Evolutionary conservation across 768 basidiomycete species (phyloP).

Genomic region (Psilocybe subaeruginosa): DNA sequence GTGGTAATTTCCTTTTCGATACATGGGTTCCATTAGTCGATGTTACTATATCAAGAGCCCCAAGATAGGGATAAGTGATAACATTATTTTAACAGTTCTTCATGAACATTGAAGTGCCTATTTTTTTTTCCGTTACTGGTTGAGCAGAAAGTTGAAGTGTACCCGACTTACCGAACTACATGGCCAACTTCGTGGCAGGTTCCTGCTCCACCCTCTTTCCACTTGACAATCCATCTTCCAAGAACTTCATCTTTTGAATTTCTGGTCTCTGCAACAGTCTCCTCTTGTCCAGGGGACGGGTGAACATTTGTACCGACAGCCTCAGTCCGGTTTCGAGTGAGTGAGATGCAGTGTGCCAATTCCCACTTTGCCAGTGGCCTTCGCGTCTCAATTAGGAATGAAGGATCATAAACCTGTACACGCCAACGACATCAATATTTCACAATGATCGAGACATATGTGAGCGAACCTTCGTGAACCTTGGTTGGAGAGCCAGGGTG

Average conservation of each 20-base stretch:
- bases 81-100: conserved; percentile 28
- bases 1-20: neutral
- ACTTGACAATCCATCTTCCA: conserved; percentile 80
- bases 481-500: conserved; percentile 59
- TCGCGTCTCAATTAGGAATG: conserved; percentile 66
- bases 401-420: conserved; percentile 66
- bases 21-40: neutral
- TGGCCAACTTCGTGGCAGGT: conserved; percentile 65
- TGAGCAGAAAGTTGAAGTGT: neutral
- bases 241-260: conserved; percentile 59
- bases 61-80: neutral
- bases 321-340: conserved; percentile 42
- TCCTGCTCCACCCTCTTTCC: conserved; percentile 69
- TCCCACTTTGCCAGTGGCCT: conserved; percentile 85
- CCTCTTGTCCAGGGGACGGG: conserved; percentile 53
- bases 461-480: conserved; percentile 58
- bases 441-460: neutral
- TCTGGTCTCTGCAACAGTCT: conserved; percentile 80
- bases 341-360: conserved; percentile 55
- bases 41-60: neutral
- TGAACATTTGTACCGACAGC: conserved; percentile 30
- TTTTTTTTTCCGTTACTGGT: neutral
- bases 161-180: conserved; percentile 61
- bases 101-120: conserved; percentile 35
- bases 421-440: neutral